Percentiles rank a stretch among this genome's conserved stretches.
Conservation (phyloP, 176 grass and related monocot genomes). For the Canna indica region DNA sequence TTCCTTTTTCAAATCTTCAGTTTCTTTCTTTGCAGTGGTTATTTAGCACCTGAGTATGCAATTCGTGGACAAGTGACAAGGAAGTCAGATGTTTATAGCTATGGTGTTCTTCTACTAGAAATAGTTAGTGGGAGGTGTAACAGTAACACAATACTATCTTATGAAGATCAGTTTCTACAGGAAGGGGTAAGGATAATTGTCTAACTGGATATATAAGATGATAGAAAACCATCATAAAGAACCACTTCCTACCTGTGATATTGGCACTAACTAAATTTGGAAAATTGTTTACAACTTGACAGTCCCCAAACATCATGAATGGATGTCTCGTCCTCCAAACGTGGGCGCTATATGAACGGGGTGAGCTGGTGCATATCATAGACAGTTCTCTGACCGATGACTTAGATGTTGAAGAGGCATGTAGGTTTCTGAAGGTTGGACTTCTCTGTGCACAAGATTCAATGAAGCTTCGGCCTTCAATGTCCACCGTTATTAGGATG, state of each 20-base stretch:
- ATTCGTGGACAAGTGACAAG: constrained; percentile 72
- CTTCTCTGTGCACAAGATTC: constrained; percentile 75
- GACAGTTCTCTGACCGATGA: constrained; percentile 54
- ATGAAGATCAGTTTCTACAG: constrained; percentile 69
- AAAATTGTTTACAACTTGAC: constrained; percentile 3
- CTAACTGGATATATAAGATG: background rate
- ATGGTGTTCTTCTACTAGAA: constrained; percentile 70
- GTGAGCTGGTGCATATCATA: constrained; percentile 45
- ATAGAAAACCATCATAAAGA: background rate
- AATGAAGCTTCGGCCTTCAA: constrained; percentile 56
- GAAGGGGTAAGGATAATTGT: constrained; percentile 45
- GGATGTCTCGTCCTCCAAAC: constrained; percentile 38
- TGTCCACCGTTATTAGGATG: constrained; percentile 41
- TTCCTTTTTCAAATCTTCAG: background rate
- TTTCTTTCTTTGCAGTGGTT: constrained; percentile 33
- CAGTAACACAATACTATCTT: constrained; percentile 59
- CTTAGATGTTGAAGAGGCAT: constrained; percentile 51
- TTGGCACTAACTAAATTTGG: background rate
- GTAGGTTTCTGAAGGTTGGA: constrained; percentile 57
- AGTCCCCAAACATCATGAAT: constrained; percentile 3
- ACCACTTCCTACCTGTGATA: background rate
- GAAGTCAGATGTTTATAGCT: constrained; percentile 87
- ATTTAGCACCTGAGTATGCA: constrained; percentile 82
- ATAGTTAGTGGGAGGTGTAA: constrained; percentile 79
- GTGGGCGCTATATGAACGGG: constrained; percentile 47